These are phyloP conservation scores for Hypoxylon sp. DNA, from an alignment of 2,329 filamentous ascomycete genomes.

Conservation along the genomic window DNA sequence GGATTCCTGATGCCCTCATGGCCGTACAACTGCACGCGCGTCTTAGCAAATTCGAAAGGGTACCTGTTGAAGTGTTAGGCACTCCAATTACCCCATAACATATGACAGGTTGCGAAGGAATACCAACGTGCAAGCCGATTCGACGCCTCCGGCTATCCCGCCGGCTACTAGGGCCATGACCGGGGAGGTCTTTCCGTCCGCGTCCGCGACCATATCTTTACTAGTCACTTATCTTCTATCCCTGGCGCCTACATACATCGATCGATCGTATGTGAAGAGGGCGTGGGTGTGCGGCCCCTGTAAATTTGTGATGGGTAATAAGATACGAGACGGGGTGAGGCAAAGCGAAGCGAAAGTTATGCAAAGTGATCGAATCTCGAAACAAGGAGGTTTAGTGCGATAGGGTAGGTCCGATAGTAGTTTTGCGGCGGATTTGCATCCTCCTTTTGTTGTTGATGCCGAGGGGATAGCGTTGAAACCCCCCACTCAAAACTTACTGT, in stretches of 20 bases:
- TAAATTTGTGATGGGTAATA: constrained; percentile 4
- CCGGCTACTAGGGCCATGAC: constrained; percentile 52
- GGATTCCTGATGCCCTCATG: constrained; percentile 65
- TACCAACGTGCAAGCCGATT: constrained; percentile 52
- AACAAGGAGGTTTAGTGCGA: constrained; percentile 13
- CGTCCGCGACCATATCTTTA: constrained; percentile 49
- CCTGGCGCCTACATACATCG: constrained; percentile 1
- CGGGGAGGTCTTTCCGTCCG: constrained; percentile 49
- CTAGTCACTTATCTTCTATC: constrained; percentile 2
- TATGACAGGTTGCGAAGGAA: not conserved
- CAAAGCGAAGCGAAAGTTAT: constrained; percentile 15
- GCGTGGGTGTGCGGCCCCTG: not conserved
- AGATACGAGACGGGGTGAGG: constrained; percentile 6
- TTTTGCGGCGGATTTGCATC: constrained; percentile 13
- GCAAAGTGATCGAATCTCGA: constrained; percentile 14
- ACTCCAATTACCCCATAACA: not conserved
- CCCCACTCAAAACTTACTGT: constrained; percentile 14
- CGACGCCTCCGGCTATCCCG: constrained; percentile 54
- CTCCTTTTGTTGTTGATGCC: not conserved
- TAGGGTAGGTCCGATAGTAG: constrained; percentile 13
- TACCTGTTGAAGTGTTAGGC: constrained; percentile 55
- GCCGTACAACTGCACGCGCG: constrained; percentile 68
- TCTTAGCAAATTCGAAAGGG: constrained; percentile 76
- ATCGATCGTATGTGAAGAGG: constrained; percentile 5
- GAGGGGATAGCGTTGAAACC: not conserved